These are phyloP conservation scores for Colletotrichum acutatum DNA, from an alignment of 2,329 filamentous ascomycete genomes.

Conservation along the genomic window DNA sequence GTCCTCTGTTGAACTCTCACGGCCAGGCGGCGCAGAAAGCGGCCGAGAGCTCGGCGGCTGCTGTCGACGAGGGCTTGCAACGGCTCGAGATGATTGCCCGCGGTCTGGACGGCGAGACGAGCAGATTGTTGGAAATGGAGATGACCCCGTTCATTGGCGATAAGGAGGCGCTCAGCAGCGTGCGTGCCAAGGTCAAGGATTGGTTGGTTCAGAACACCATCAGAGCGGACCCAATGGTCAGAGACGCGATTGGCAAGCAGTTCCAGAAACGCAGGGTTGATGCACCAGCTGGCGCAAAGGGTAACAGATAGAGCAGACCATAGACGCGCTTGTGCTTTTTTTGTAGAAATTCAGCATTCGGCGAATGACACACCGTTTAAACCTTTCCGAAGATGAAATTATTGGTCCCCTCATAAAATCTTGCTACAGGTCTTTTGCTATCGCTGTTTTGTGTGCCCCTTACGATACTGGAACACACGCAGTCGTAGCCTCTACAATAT, in stretches of 20 bases:
- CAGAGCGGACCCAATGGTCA: conserved; percentile 81
- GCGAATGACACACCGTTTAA: background rate
- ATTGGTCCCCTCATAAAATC: background rate
- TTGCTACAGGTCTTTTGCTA: background rate
- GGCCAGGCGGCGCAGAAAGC: conserved; percentile 42
- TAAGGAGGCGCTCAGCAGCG: conserved; percentile 67
- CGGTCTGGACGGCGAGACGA: conserved; percentile 75
- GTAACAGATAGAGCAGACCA: conserved; percentile 51
- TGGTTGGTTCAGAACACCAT: conserved; percentile 91
- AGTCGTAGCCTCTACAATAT: too few species aligned
- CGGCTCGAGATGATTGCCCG: conserved; percentile 71
- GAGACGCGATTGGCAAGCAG: conserved; percentile 78
- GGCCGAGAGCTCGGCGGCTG: conserved; percentile 39
- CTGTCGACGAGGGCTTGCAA: conserved; percentile 62
- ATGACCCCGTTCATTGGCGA: conserved; percentile 85
- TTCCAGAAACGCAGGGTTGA: conserved; percentile 71
- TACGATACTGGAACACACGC: background rate
- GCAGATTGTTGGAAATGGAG: conserved; percentile 79
- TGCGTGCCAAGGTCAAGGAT: conserved; percentile 81
- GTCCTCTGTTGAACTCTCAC: conserved; percentile 69
- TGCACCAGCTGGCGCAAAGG: conserved; percentile 70
- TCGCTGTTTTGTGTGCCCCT: background rate
- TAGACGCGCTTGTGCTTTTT: background rate
- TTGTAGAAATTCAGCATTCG: background rate
- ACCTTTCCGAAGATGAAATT: background rate